A percentile compares a stretch with the other conserved stretches of the same genome.
Evolutionary conservation across 2,329 filamentous ascomycete species (phyloP).

Genomic region (Aspergillus phoenicis): DNA sequence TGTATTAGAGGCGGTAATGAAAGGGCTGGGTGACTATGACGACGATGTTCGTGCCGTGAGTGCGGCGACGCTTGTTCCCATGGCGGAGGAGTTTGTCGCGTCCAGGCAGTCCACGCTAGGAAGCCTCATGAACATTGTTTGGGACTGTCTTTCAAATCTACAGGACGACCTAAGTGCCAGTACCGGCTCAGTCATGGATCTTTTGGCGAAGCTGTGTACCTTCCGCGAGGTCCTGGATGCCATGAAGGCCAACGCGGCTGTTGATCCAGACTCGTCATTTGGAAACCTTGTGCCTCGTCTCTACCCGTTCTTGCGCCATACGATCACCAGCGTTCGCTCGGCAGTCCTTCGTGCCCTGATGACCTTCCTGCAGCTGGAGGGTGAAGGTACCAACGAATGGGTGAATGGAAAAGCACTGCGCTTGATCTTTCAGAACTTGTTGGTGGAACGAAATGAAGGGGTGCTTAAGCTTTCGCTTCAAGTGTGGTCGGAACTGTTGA

Average conservation of each 20-base stretch:
- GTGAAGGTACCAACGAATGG: conserved; percentile 81
- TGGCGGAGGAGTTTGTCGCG: conserved; percentile 90
- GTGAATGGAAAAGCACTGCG: conserved; percentile 86
- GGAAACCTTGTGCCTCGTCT: conserved; percentile 87
- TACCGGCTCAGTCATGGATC: conserved; percentile 97
- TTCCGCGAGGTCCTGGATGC: conserved; percentile 90
- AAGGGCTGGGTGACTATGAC: conserved; percentile 84
- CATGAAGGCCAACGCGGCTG: conserved; percentile 86
- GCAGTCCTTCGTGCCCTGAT: conserved; percentile 89
- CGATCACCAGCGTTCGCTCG: conserved; percentile 91
- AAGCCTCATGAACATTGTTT: conserved; percentile 87
- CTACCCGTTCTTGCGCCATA: conserved; percentile 94
- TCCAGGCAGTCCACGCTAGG: conserved; percentile 78
- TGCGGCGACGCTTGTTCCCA: conserved; percentile 94
- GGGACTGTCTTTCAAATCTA: conserved; percentile 95
- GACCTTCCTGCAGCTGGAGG: conserved; percentile 87
- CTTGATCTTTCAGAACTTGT: conserved; percentile 89
- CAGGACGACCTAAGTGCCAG: conserved; percentile 96
- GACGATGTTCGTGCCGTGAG: conserved; percentile 97
- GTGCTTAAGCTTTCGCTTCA: conserved; percentile 82
- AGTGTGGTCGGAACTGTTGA: conserved; percentile 80
- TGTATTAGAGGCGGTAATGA: conserved; percentile 89
- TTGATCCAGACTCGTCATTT: conserved; percentile 86
- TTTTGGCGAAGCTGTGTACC: conserved; percentile 90
- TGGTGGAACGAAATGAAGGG: conserved; percentile 85